These are phyloP conservation scores for Crotalaria pallida DNA, from an alignment of 306 rosid species.

Conservation along the genomic window DNA sequence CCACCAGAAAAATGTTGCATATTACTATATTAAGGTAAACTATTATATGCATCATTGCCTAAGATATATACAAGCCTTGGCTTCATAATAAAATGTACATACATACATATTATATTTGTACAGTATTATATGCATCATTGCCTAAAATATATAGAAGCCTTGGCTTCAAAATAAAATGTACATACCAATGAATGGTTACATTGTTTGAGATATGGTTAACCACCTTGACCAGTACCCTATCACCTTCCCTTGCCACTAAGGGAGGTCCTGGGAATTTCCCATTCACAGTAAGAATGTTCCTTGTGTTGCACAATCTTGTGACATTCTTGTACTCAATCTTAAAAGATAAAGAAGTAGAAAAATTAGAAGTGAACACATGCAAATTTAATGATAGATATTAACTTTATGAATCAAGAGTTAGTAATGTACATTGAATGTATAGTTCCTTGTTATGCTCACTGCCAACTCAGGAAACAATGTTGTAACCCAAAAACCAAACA, in stretches of 20 bases:
- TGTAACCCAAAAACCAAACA: slow-evolving; percentile 32
- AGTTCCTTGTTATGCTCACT: slow-evolving; percentile 57
- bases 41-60: background rate
- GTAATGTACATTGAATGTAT: slow-evolving; percentile 63
- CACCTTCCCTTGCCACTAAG: slow-evolving; percentile 79
- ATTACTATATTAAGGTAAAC: background rate
- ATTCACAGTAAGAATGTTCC: slow-evolving; percentile 61
- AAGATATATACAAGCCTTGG: background rate
- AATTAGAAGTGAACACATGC: background rate
- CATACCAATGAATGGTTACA: slow-evolving; percentile 75
- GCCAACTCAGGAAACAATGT: slow-evolving; percentile 40
- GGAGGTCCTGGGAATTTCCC: slow-evolving; percentile 69
- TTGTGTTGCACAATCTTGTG: slow-evolving; percentile 71
- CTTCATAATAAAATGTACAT: background rate
- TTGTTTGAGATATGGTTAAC: slow-evolving; percentile 57
- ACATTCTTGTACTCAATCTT: slow-evolving; percentile 55
- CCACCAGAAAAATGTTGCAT: background rate
- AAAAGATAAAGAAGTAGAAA: background rate
- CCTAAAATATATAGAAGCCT: background rate
- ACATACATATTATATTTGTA: background rate
- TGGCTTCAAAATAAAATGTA: background rate
- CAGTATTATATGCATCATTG: background rate
- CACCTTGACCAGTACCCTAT: slow-evolving; percentile 56
- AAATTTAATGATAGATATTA: background rate
- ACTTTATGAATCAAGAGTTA: background rate